phyloP scores from a whole-genome alignment of 2,329 filamentous ascomycete genomes.

The Aureobasidium zeae region DNA sequence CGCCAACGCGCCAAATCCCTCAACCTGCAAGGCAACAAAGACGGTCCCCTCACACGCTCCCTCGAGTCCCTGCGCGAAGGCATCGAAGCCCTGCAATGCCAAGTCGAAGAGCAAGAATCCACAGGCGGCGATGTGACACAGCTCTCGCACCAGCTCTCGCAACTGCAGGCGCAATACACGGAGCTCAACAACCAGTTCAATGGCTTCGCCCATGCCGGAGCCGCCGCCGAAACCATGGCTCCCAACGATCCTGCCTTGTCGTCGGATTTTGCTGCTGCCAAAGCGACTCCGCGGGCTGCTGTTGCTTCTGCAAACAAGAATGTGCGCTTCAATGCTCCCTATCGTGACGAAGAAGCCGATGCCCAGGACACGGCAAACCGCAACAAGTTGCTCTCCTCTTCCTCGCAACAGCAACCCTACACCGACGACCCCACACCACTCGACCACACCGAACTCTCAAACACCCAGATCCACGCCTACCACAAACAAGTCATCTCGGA shows the following conservation, averaged over 20 bases:
- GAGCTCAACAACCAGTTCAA: constrained; percentile 75
- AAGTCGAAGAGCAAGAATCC: constrained; percentile 47
- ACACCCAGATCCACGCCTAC: constrained; percentile 78
- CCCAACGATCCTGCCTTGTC: constrained; percentile 57
- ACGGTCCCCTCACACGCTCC: constrained; percentile 80
- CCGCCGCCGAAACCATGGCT: constrained; percentile 39
- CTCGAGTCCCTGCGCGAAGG: constrained; percentile 79
- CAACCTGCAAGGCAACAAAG: constrained; percentile 66
- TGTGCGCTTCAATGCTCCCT: constrained; percentile 70
- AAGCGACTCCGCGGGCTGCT: constrained; percentile 29
- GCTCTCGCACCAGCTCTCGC: constrained; percentile 52
- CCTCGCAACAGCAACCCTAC: constrained; percentile 39
- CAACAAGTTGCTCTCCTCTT: constrained; percentile 49
- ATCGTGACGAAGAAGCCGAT: constrained; percentile 34
- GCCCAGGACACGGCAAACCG: constrained; percentile 44
- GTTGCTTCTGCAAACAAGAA: no score
- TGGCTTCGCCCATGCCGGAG: constrained; percentile 47
- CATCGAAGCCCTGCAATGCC: constrained; percentile 57
- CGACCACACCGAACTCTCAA: constrained; percentile 54
- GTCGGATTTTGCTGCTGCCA: constrained; percentile 55
- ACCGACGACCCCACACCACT: constrained; percentile 50
- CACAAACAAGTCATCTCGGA: constrained; percentile 73
- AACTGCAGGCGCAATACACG: constrained; percentile 63
- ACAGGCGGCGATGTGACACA: constrained; percentile 36
- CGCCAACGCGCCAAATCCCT: constrained; percentile 76